Conservation (phyloP, 2,329 filamentous ascomycete genomes). For the Exophiala phaeomuriformis region DNA sequence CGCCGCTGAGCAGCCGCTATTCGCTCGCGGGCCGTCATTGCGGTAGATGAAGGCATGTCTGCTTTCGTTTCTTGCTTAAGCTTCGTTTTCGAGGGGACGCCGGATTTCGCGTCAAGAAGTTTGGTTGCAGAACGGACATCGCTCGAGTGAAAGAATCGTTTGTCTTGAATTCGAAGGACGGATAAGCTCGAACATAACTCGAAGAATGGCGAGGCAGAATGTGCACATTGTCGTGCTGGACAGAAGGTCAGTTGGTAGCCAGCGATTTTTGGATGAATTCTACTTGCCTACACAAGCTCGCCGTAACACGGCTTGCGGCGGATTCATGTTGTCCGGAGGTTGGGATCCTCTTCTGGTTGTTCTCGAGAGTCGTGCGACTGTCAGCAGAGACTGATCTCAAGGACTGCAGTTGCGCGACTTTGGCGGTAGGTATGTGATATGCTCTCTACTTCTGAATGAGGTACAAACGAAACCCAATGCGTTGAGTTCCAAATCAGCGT, state of each 20-base stretch:
- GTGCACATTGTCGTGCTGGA: background rate
- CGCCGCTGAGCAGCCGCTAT: slow-evolving; percentile 7
- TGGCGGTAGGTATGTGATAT: no score
- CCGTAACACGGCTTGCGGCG: slow-evolving; percentile 13
- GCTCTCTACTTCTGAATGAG: no score
- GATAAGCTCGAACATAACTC: slow-evolving; percentile 11
- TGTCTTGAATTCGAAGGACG: slow-evolving; percentile 4
- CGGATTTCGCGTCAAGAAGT: background rate
- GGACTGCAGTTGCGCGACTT: no score
- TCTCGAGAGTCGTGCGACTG: background rate
- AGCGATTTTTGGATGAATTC: background rate
- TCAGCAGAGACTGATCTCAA: background rate
- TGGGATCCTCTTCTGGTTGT: no score
- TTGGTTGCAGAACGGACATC: background rate
- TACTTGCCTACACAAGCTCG: slow-evolving; percentile 12
- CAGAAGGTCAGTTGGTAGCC: background rate
- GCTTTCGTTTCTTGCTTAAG: background rate
- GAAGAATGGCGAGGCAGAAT: background rate
- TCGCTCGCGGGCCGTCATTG: slow-evolving; percentile 8
- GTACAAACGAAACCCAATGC: no score
- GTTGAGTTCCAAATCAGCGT: no score
- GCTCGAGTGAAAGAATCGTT: slow-evolving; percentile 5
- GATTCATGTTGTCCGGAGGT: slow-evolving; percentile 11
- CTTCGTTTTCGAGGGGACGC: background rate
- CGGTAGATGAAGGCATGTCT: background rate